Evolutionary conservation across 129 eudicot species (phyloP).

Genomic region (Oenanthe sinensis): DNA sequence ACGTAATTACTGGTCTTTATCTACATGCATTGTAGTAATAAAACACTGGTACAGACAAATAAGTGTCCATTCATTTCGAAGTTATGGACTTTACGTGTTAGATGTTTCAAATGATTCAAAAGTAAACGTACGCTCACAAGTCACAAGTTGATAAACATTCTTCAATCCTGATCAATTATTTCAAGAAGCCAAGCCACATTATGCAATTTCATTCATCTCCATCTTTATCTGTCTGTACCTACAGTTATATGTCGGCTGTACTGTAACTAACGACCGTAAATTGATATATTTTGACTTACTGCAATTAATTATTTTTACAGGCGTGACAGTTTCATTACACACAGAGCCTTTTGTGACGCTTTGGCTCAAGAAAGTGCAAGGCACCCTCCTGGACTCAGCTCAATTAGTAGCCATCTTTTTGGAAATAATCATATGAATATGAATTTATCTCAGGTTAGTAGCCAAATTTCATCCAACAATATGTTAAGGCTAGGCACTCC

Average conservation of each 20-base stretch:
- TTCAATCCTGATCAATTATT: neutral
- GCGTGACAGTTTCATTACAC: conserved; percentile 34
- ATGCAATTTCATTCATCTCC: neutral
- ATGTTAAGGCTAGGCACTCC: conserved; percentile 29
- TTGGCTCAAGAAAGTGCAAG: conserved; percentile 42
- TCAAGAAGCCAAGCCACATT: conserved; percentile 5
- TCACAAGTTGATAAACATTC: neutral
- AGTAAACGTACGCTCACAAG: neutral
- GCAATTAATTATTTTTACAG: neutral
- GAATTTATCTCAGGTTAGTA: conserved; percentile 27
- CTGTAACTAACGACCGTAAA: neutral
- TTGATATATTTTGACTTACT: conserved; percentile 1
- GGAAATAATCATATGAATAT: conserved; percentile 25
- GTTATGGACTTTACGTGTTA: neutral
- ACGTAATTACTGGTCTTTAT: neutral
- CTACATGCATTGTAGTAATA: neutral
- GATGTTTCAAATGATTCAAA: neutral
- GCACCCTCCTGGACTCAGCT: conserved; percentile 28
- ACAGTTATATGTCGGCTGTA: neutral
- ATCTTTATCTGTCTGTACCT: neutral
- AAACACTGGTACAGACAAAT: neutral
- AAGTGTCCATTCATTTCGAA: neutral
- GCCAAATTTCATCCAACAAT: conserved; percentile 25
- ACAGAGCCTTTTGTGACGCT: conserved; percentile 35
- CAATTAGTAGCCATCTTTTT: conserved; percentile 29